A percentile compares a stretch with the other conserved stretches of the same genome.
These are phyloP conservation scores for Paraglomus brasilianum DNA, from an alignment of 192 early-diverging fungal genomes.

Conservation along the genomic window DNA sequence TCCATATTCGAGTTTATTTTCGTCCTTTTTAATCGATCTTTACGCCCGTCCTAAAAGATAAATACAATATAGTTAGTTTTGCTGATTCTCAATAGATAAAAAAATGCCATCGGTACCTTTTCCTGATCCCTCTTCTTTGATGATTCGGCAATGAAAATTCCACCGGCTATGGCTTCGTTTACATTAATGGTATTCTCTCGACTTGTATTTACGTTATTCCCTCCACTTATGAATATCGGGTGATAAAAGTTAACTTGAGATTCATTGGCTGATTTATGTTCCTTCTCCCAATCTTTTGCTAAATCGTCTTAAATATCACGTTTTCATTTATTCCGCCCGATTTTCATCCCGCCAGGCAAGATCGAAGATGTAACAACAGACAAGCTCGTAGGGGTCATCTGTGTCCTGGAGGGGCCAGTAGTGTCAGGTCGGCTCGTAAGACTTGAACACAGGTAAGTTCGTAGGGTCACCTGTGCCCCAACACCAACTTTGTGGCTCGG, in stretches of 20 bases:
- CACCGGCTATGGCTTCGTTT: neutral
- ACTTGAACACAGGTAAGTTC: constrained; percentile 23
- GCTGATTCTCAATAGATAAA: too few relatives aligned
- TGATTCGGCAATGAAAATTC: neutral
- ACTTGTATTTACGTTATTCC: too few relatives aligned
- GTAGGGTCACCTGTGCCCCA: constrained; percentile 27
- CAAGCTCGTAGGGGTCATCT: constrained; percentile 28
- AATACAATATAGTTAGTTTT: too few relatives aligned
- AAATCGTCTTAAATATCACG: constrained; percentile 3
- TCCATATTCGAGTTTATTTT: too few relatives aligned
- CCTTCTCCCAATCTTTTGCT: constrained; percentile 16
- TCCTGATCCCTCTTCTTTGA: neutral
- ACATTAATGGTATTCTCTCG: neutral
- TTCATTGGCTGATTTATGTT: constrained; percentile 1
- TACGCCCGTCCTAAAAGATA: too few relatives aligned
- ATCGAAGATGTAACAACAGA: constrained; percentile 18
- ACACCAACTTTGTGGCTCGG: constrained; percentile 20
- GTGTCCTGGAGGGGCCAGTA: constrained; percentile 28
- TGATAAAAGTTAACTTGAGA: constrained; percentile 13
- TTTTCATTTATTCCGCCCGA: constrained; percentile 3
- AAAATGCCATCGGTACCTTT: too few relatives aligned
- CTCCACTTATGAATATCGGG: neutral
- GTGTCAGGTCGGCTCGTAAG: constrained; percentile 18
- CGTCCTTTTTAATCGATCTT: too few relatives aligned
- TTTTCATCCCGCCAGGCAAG: constrained; percentile 14